A percentile compares a stretch with the other conserved stretches of the same genome.
These are phyloP conservation scores for Colletotrichum tamarilloi DNA, from an alignment of 2,329 filamentous ascomycete species.

Conservation along the genomic window DNA sequence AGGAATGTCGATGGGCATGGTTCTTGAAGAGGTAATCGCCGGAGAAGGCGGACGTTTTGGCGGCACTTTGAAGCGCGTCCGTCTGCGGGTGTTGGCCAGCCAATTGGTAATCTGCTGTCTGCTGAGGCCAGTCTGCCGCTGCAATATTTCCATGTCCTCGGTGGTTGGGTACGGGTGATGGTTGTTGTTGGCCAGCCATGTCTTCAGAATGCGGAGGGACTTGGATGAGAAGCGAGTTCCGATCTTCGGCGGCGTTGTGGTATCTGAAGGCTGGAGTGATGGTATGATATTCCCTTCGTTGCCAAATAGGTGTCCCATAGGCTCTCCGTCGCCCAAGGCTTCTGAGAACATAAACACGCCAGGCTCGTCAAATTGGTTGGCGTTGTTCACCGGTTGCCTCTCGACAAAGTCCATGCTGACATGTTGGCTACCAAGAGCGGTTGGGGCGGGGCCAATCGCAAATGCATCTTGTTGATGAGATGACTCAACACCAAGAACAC, in stretches of 20 bases:
- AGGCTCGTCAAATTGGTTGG: not conserved
- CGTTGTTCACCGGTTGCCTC: not conserved
- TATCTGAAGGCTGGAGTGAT: not conserved
- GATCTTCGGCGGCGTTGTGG: conserved; percentile 34
- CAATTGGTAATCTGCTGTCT: conserved; percentile 34
- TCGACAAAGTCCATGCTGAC: not conserved
- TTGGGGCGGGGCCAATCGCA: not conserved
- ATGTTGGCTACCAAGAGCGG: not conserved
- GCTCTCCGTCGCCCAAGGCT: not conserved
- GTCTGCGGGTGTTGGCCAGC: conserved; percentile 29
- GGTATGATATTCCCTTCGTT: not conserved
- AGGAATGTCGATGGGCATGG: conserved; percentile 10
- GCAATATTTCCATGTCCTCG: conserved; percentile 26
- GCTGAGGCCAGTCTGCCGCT: conserved; percentile 24
- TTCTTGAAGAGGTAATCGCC: conserved; percentile 6
- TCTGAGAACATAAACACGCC: conserved; percentile 2
- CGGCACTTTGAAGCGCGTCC: conserved; percentile 18
- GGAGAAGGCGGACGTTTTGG: conserved; percentile 29
- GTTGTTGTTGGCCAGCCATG: conserved; percentile 35
- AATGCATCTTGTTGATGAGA: not conserved
- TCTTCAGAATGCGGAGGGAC: conserved; percentile 35
- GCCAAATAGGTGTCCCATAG: not conserved
- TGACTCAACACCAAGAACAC: too few species aligned
- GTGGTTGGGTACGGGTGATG: conserved; percentile 21
- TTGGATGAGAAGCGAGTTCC: conserved; percentile 40